phyloP scores from a whole-genome alignment of 768 basidiomycete genomes.

The Hirschioporus abietinus region DNA sequence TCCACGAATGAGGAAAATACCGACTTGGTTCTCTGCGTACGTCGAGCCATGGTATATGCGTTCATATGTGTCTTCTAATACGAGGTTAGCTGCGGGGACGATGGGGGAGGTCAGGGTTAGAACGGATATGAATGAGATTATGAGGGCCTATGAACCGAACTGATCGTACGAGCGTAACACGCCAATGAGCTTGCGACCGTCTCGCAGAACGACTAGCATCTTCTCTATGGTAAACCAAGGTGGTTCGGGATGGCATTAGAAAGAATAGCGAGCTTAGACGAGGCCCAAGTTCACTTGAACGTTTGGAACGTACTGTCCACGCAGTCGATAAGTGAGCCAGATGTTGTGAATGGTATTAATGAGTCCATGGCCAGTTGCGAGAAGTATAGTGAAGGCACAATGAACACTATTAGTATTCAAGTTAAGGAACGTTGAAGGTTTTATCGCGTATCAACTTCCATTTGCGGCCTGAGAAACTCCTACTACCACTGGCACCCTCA shows the following conservation, averaged over 20 bases:
- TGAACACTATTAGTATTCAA: neutral
- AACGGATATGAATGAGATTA: constrained; percentile 2
- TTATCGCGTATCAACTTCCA: neutral
- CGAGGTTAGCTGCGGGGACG: constrained; percentile 76
- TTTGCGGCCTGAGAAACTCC: no score
- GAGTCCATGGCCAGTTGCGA: constrained; percentile 65
- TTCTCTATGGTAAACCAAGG: constrained; percentile 63
- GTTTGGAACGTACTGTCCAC: constrained; percentile 96
- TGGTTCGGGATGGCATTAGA: constrained; percentile 1
- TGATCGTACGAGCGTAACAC: constrained; percentile 98
- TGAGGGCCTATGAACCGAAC: constrained; percentile 63
- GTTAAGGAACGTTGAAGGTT: neutral
- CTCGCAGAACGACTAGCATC: constrained; percentile 95
- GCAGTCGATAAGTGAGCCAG: constrained; percentile 96
- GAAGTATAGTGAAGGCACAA: neutral
- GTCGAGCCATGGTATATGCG: constrained; percentile 86
- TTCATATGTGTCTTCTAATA: constrained; percentile 93
- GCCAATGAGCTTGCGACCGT: constrained; percentile 94
- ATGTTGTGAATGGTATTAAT: constrained; percentile 97
- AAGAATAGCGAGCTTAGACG: constrained; percentile 15
- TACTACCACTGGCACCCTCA: no score
- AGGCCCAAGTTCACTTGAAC: constrained; percentile 28
- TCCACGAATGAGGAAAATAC: constrained; percentile 91
- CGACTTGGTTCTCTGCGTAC: constrained; percentile 84
- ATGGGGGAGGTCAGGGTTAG: constrained; percentile 8